Base-by-base conservation (phyloP, 177 flowering plant species). In the Telopea speciosissima region DNA sequence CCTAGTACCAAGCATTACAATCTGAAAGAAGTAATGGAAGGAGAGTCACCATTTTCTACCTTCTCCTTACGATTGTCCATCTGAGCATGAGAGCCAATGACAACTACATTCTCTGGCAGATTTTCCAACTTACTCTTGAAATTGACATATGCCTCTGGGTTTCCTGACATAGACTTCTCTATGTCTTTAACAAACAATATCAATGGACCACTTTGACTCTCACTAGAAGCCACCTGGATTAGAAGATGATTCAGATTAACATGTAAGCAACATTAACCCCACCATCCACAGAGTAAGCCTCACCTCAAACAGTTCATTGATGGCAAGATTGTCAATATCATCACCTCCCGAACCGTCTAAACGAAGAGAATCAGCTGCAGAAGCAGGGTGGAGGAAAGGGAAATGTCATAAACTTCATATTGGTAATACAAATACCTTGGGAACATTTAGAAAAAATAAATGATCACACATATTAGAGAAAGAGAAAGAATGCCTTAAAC, bases 261-360 rank as follows among this genome's bases (percentile, higher is more conserved):
- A 58, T 58, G 61, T 58, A 58, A 19, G 3, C n/a, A n/a, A 21
- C 8, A 12, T 49, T 49, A 49, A 49, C 54, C 40, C 17, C 8
- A 49, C 54, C 40, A 36, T 36, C 3, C 54, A 13, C 19, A 16
- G 54, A 49, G 54, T 49, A 49, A 44, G 56, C 49, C 26, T 68
- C 71, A 93, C 98, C 96, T 93, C 96, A 83, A 90, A 90, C 36
- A 93, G 74, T 70, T 89, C 94, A 82, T 78, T 81, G 69, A 90
- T 77, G 31, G 85, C 96, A 78, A 86, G 83, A 66, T 78, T 90
- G 72, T 90, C 96, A 77, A 76, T 26, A 71, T 89, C 97, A 61
- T 91, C 98, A 69, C 80, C 77, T 69, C 74, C 81, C 62, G 88
- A 78, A 78, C 77, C 71, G 28, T 91, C 97, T 59, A 85, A 77